Percentiles rank a stretch among this genome's conserved stretches.
phyloP scores from a whole-genome alignment of 352 stramenopile genomes.

The Globisporangium camurandrum region DNA sequence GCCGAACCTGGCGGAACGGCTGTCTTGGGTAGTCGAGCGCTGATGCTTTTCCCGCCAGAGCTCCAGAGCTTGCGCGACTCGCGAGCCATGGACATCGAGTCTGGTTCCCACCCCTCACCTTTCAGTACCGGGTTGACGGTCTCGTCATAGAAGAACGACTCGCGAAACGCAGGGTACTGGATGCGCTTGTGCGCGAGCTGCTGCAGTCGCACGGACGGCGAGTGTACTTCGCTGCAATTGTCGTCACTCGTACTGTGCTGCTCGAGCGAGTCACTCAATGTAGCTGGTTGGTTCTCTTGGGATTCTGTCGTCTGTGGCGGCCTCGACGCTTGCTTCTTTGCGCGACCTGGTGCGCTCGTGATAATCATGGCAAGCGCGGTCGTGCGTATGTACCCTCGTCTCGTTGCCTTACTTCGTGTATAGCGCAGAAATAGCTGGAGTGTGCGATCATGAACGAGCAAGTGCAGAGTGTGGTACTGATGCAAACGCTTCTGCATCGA shows the following conservation, averaged over 20 bases:
- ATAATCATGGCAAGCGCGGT: slow-evolving; percentile 6
- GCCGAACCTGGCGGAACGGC: slow-evolving; percentile 45
- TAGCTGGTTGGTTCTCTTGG: neutral
- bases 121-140: slow-evolving; percentile 38
- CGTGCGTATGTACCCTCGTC: no score
- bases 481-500: no score
- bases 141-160: slow-evolving; percentile 57
- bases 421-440: no score
- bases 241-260: neutral
- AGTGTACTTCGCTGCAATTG: neutral
- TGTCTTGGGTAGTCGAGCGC: slow-evolving; percentile 42
- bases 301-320: neutral
- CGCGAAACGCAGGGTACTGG: slow-evolving; percentile 48
- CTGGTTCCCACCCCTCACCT: slow-evolving; percentile 24
- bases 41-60: slow-evolving; percentile 32
- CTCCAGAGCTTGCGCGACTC: slow-evolving; percentile 51
- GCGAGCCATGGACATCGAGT: slow-evolving; percentile 20
- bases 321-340: neutral
- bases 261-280: neutral
- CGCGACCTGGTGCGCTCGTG: slow-evolving; percentile 2
- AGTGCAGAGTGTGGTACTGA: no score
- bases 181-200: slow-evolving; percentile 11
- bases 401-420: no score
- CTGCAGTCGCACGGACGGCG: slow-evolving; percentile 1
- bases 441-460: no score